Evolutionary conservation across 2,329 filamentous ascomycete species (phyloP).

Genomic region (Ambrosiella xylebori): DNA sequence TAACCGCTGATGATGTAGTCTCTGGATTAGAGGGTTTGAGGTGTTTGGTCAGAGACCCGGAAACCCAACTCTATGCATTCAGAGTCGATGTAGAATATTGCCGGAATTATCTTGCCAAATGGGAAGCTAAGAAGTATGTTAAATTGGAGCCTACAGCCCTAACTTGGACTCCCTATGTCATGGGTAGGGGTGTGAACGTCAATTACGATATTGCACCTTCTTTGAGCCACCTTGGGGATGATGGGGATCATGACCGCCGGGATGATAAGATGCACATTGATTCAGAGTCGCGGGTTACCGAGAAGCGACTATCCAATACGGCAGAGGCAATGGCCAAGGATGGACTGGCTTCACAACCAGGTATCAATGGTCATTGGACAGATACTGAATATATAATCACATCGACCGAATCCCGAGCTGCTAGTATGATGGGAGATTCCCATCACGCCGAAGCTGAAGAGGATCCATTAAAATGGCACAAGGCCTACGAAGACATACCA

Average conservation of each 20-base stretch:
- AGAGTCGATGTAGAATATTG: conserved; percentile 76
- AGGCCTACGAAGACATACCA: conserved; percentile 41
- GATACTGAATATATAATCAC: conserved; percentile 3
- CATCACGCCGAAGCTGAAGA: conserved; percentile 19
- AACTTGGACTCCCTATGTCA: conserved; percentile 92
- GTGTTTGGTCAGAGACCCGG: conserved; percentile 74
- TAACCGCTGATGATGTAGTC: conserved; percentile 92
- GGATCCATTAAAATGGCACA: conserved; percentile 25
- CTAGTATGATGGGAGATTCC: conserved; percentile 6
- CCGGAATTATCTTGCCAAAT: conserved; percentile 71
- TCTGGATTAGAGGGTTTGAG: conserved; percentile 81
- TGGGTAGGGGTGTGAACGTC: conserved; percentile 70
- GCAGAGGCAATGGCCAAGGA: conserved; percentile 1
- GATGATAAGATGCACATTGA: conserved; percentile 14
- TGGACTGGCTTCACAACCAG: not conserved
- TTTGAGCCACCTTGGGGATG: conserved; percentile 68
- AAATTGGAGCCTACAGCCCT: conserved; percentile 64
- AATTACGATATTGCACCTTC: conserved; percentile 70
- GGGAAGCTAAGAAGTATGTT: conserved; percentile 77
- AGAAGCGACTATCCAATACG: not conserved
- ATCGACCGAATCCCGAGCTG: conserved; percentile 3
- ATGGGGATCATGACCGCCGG: conserved; percentile 28
- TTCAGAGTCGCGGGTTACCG: not conserved
- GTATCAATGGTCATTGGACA: not conserved
- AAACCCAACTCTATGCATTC: conserved; percentile 77